These are phyloP conservation scores for Penicillium rolfsii DNA, from an alignment of 2,329 filamentous ascomycete genomes.

Conservation along the genomic window DNA sequence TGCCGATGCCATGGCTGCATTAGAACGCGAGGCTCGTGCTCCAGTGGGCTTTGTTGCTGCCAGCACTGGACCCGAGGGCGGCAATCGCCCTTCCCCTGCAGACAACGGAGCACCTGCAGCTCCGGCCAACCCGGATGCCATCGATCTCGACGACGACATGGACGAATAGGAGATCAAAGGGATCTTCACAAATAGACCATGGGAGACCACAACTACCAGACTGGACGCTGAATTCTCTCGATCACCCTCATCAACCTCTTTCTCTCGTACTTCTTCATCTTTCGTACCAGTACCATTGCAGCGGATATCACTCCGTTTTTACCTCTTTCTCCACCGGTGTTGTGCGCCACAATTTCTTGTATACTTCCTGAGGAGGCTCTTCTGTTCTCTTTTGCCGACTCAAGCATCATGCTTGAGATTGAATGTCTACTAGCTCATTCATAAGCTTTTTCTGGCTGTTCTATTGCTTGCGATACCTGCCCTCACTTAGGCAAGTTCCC, in stretches of 20 bases:
- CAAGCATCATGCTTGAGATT: conserved; percentile 6
- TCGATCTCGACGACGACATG: conserved; percentile 72
- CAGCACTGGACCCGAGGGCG: conserved; percentile 71
- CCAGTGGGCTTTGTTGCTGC: conserved; percentile 90
- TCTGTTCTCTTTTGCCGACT: conserved; percentile 10
- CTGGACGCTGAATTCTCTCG: conserved; percentile 17
- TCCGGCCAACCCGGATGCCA: conserved; percentile 78
- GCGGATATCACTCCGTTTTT: conserved; percentile 10
- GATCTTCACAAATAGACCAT: not conserved
- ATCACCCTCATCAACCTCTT: conserved; percentile 13
- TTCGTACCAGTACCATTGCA: conserved; percentile 23
- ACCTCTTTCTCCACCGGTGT: conserved; percentile 10
- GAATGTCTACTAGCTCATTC: conserved; percentile 1
- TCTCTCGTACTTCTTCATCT: conserved; percentile 17
- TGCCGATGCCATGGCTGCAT: conserved; percentile 82
- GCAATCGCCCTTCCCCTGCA: conserved; percentile 53
- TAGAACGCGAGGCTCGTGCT: conserved; percentile 86
- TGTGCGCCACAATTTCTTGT: conserved; percentile 13
- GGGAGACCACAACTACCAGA: conserved; percentile 1
- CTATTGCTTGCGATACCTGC: conserved; percentile 6
- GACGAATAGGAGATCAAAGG: conserved; percentile 34
- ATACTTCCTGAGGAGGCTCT: conserved; percentile 5
- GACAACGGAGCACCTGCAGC: conserved; percentile 40
- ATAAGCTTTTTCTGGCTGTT: not conserved
- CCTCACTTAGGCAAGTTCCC: not conserved